Percentiles rank a stretch among this genome's conserved stretches.
Conservation (phyloP, 2,329 filamentous ascomycete genomes). For the Colletotrichum sp. region DNA sequence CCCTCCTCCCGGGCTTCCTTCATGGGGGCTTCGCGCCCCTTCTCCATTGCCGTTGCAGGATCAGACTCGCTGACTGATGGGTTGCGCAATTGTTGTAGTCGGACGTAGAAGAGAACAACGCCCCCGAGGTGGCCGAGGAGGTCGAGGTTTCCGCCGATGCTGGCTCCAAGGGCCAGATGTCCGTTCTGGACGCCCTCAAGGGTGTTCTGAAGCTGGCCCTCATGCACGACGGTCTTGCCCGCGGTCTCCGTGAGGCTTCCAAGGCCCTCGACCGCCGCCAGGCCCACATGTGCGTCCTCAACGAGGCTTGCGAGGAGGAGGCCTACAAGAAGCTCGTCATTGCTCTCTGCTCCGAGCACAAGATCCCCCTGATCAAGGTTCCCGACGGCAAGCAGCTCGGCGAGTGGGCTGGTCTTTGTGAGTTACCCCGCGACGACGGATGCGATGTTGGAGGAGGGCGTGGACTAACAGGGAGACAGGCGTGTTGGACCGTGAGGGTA, state of each 20-base stretch:
- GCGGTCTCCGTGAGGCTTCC: conserved; percentile 96
- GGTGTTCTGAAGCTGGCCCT: conserved; percentile 98
- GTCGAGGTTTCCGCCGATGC: conserved; percentile 96
- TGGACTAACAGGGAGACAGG: conserved; percentile 58
- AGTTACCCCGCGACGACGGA: conserved; percentile 47
- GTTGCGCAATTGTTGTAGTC: conserved; percentile 63
- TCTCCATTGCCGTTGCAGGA: background rate
- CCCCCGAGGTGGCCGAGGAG: conserved; percentile 83
- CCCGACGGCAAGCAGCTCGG: conserved; percentile 99
- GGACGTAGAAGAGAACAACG: conserved; percentile 99
- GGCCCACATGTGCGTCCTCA: conserved; percentile 99
- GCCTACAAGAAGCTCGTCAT: conserved; percentile 99
- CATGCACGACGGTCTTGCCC: conserved; percentile 99
- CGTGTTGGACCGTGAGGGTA: conserved; percentile 98
- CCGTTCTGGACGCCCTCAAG: conserved; percentile 97
- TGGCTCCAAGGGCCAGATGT: conserved; percentile 90
- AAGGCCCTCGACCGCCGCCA: conserved; percentile 99
- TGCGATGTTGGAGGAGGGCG: background rate
- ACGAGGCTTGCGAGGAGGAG: conserved; percentile 99
- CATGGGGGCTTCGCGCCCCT: background rate
- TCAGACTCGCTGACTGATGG: conserved; percentile 20
- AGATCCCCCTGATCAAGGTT: conserved; percentile 99
- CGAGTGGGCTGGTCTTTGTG: conserved; percentile 99
- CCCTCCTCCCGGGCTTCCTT: background rate
- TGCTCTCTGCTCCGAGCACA: conserved; percentile 98